A percentile compares a stretch with the other conserved stretches of the same genome.
These are phyloP conservation scores for Canavalia ensiformis DNA, from an alignment of 306 rosid genomes.

Conservation along the genomic window DNA sequence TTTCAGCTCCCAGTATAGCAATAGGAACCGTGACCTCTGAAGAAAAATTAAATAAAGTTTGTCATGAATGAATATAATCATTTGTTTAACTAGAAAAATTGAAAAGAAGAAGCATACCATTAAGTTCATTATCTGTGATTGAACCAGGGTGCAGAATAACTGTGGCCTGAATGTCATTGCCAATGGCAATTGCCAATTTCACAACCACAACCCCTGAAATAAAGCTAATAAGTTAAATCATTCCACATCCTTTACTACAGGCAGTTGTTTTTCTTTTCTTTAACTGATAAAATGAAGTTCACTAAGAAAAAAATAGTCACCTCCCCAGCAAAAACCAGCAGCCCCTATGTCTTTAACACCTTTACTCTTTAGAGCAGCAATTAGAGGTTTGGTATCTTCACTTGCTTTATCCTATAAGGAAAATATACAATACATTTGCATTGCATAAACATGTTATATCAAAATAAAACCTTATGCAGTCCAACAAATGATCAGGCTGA, in stretches of 20 bases:
- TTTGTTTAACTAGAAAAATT: background rate
- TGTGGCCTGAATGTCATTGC: slow-evolving; percentile 55
- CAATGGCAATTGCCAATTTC: slow-evolving; percentile 51
- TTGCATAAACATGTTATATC: slow-evolving; percentile 9
- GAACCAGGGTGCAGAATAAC: slow-evolving; percentile 60
- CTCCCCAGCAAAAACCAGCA: slow-evolving; percentile 81
- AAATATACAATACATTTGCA: background rate
- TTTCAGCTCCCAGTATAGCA: slow-evolving; percentile 64
- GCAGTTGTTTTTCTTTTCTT: background rate
- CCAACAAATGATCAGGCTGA: background rate
- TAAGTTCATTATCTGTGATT: slow-evolving; percentile 40
- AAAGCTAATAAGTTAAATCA: slow-evolving; percentile 20
- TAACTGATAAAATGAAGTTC: background rate
- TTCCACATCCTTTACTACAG: background rate
- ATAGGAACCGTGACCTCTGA: slow-evolving; percentile 63
- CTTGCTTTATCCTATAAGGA: slow-evolving; percentile 60
- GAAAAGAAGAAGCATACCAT: slow-evolving; percentile 35
- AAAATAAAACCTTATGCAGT: background rate
- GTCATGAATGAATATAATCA: slow-evolving; percentile 13
- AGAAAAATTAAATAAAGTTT: background rate
- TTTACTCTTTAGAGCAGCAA: slow-evolving; percentile 63
- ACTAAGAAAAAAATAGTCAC: slow-evolving; percentile 42
- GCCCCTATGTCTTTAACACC: slow-evolving; percentile 67
- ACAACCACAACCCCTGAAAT: slow-evolving; percentile 57
- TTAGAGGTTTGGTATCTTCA: slow-evolving; percentile 59